phyloP scores from a whole-genome alignment of 768 basidiomycete genomes.

The Phlegmacium glaucopus region DNA sequence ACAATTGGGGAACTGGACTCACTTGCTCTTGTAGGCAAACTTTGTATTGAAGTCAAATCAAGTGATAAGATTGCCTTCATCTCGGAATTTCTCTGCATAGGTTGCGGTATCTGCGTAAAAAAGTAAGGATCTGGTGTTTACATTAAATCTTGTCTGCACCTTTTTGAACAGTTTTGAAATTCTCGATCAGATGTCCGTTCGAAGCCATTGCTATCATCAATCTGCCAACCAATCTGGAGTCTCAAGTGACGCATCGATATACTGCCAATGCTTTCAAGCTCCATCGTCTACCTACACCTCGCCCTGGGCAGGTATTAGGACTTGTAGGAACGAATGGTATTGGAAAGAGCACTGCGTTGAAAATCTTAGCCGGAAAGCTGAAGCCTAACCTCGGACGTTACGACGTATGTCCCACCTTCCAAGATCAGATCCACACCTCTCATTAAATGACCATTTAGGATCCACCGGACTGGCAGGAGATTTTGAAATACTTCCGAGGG shows the following conservation, averaged over 20 bases:
- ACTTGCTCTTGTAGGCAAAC: constrained; percentile 59
- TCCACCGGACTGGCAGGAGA: constrained; percentile 99
- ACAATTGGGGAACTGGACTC: background rate
- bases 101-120: constrained; percentile 99
- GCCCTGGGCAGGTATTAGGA: constrained; percentile 98
- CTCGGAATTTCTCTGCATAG: constrained; percentile 98
- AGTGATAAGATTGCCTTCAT: constrained; percentile 98
- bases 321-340: constrained; percentile 99
- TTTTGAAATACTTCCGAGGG: constrained; percentile 96
- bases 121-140: constrained; percentile 57
- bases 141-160: background rate
- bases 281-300: constrained; percentile 93
- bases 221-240: constrained; percentile 93
- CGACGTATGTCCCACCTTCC: constrained; percentile 76
- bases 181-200: constrained; percentile 80
- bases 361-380: constrained; percentile 93
- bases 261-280: constrained; percentile 99
- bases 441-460: constrained; percentile 48
- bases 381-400: constrained; percentile 98
- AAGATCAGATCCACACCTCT: no score
- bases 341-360: constrained; percentile 96
- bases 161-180: constrained; percentile 1
- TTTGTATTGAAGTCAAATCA: constrained; percentile 97
- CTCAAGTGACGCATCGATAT: constrained; percentile 97
- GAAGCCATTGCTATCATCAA: constrained; percentile 99